Base-by-base conservation (phyloP, 768 basidiomycete species). In the Naganishia randhawae region DNA sequence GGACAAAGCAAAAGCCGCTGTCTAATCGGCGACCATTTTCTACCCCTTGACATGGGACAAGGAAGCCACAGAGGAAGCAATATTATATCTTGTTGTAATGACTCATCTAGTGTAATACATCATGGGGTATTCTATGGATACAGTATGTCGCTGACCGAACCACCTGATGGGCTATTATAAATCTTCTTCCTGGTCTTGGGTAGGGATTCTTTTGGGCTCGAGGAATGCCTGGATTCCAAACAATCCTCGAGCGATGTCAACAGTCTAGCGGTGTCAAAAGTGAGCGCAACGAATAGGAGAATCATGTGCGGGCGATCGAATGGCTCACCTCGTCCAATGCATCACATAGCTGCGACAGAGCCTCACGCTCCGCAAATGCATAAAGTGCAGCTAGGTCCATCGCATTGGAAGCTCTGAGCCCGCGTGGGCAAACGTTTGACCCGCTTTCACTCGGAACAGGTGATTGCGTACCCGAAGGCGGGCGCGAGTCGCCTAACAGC, bases 321-420 rank as follows among this genome's bases (percentile, higher is more conserved):
- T 8, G 31, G 57, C 75, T 69, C 53, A 79, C 77, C 72, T 79
- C 78, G 33, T 77, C 78, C 0, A 79, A 54, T 10, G 75, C 66
- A 67, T 76, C 70, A 55, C 78, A 77, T 19, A 77, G 66, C 54
- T 76, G 73, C 0, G 68, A 71, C 52, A 79, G 41, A 10, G 78
- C 78, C 55, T 78, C 78, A 25, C 75, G 69, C 68, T 79, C 78
- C 4, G 78, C 78, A 74, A 77, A 77, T 1, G 72, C 77, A 71
- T 79, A 79, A 39, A 79, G 64, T 19, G 75, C 74, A 2, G 75
- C 73, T 42, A 79, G 71, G 48, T 79, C 74, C 27, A 66, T 67
- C 63, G 52, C 67, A 65, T 48, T 71, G 42, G 27, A 53, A 17
- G 42, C 57, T 16, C 41, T 31, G 5, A 27, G 19, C 50, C 54